A percentile compares a stretch with the other conserved stretches of the same genome.
phyloP scores from a whole-genome alignment of 371 early-diverging fungal genomes.

The Syncephalis plumigaleata region DNA sequence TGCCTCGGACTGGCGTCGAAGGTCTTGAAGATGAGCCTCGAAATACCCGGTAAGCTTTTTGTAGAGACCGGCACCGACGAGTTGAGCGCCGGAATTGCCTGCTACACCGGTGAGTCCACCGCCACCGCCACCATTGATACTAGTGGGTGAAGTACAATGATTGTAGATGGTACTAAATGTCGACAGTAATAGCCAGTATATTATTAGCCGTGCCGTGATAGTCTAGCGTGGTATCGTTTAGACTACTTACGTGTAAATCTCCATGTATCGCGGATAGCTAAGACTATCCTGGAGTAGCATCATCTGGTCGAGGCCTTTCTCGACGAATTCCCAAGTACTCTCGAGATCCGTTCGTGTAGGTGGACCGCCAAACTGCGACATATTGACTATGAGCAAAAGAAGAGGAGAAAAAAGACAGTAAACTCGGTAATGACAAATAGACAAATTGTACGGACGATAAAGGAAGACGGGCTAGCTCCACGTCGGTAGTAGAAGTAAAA shows the following conservation, averaged over 20 bases:
- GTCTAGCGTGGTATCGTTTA: neutral
- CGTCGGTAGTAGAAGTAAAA: too few relatives aligned
- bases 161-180: constrained; percentile 60
- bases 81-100: neutral
- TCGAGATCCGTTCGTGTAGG: constrained; percentile 17
- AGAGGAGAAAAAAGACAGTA: too few relatives aligned
- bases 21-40: neutral
- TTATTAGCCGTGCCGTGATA: neutral
- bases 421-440: too few relatives aligned
- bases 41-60: neutral
- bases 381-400: too few relatives aligned
- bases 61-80: constrained; percentile 1
- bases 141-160: constrained; percentile 44
- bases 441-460: too few relatives aligned
- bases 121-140: constrained; percentile 1
- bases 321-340: constrained; percentile 59
- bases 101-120: constrained; percentile 1
- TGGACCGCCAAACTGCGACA: too few relatives aligned
- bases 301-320: constrained; percentile 64
- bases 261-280: constrained; percentile 53
- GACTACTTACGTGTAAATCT: constrained; percentile 64
- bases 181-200: neutral
- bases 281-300: constrained; percentile 63
- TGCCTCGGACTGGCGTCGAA: neutral
- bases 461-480: too few relatives aligned